Conservation (phyloP, 108 stramenopile species). For the Phaeodactylum tricornutum region DNA sequence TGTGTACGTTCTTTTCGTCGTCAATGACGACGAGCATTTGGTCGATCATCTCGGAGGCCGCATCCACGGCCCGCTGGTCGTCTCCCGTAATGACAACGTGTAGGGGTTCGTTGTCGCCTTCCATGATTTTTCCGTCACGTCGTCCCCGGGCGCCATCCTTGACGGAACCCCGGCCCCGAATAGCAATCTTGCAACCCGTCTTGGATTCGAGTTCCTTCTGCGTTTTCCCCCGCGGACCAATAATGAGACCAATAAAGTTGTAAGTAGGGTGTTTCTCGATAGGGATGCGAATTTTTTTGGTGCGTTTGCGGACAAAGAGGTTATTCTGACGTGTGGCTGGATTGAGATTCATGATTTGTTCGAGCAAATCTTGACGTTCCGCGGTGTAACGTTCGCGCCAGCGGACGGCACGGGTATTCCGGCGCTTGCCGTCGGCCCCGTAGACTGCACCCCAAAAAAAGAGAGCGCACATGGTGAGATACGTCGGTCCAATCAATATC, state of each 20-base stretch:
- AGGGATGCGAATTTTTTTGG: conserved; percentile 77
- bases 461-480: too few species aligned
- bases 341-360: conserved; percentile 79
- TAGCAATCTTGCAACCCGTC: conserved; percentile 96
- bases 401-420: conserved; percentile 92
- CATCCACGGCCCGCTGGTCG: conserved; percentile 75
- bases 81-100: conserved; percentile 95
- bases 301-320: conserved; percentile 57
- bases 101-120: conserved; percentile 90
- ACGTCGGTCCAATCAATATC: too few species aligned
- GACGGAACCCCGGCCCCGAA: conserved; percentile 93
- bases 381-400: conserved; percentile 82
- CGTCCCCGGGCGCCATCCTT: conserved; percentile 92
- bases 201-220: conserved; percentile 97
- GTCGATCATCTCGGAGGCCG: conserved; percentile 86
- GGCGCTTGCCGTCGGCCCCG: conserved; percentile 87
- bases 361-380: conserved; percentile 78
- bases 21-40: conserved; percentile 93
- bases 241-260: conserved; percentile 94
- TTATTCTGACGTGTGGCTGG: conserved; percentile 36
- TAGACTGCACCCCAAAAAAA: conserved; percentile 41
- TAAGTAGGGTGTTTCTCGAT: conserved; percentile 86
- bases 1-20: conserved; percentile 97
- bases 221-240: conserved; percentile 96
- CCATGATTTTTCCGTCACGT: conserved; percentile 65